Base-by-base conservation (phyloP, 441 rosid genomes). In the Breynia disticha region DNA sequence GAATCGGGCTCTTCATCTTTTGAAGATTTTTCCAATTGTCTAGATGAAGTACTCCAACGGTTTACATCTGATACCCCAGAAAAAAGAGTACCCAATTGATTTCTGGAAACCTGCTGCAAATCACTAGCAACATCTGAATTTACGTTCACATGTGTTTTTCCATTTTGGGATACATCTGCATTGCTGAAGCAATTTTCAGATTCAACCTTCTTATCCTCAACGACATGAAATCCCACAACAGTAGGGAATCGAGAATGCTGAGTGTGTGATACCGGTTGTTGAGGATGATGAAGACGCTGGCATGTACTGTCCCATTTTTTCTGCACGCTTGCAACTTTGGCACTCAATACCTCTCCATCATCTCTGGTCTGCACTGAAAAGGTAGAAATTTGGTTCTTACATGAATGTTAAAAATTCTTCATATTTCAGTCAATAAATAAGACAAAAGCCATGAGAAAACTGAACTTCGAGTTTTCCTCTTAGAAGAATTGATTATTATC, bases 331-430 rank as follows among this genome's bases (percentile, higher is more conserved):
- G 67, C 35, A 48, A 68, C 52, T 53, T 62, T 68, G 35, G 72
- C 55, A 49, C 70, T 74, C 67, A 41, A 66, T 43, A 60, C 59
- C 64, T 54, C 19, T 58, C 70, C 73, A 60, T 75, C 84, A 66
- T 77, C 84, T 68, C 66, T 80, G 67, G 68, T 68, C 95, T 88
- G 97, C 84, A 78, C 82, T 74, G 85, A 72, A 76, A 64, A 60
- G 46, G 72, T 63, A 55, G 54, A 71, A 67, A 62, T 56, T n/a
- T 61, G 48, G 57, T 72, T 71, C 67, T 74, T 65, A 71, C 70
- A 56, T 49, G 54, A 66, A 56, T 50, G 52, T 56, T 46, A 57
- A 11, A 55, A 62, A 67, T 19, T 17, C 32, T 17, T 44, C 48
- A 22, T 16, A 47, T 52, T 46, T 56, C 51, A 55, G 11, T 44